Percentiles rank a stretch among this genome's conserved stretches.
These are phyloP conservation scores for Rhodotorula sp. DNA, from an alignment of 1,284 basidiomycete species.

Conservation along the genomic window DNA sequence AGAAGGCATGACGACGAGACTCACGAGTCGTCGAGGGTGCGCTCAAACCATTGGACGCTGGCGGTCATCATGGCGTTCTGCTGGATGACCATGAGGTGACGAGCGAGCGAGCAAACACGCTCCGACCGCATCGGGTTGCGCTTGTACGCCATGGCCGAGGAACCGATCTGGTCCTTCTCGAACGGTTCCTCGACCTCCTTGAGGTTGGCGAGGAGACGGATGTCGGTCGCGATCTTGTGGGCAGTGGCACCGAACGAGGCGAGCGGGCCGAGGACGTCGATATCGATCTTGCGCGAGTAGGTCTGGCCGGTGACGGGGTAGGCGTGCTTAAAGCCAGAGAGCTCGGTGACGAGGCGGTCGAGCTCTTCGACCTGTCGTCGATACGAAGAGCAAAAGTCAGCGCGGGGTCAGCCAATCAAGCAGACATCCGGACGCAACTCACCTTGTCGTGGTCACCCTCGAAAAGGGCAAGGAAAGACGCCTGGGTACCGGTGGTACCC, in stretches of 20 bases:
- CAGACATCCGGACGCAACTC: neutral
- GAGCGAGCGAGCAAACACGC: constrained; percentile 88
- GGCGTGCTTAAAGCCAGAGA: constrained; percentile 87
- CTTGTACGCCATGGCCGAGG: constrained; percentile 91
- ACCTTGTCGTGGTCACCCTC: constrained; percentile 93
- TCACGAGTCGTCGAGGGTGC: constrained; percentile 88
- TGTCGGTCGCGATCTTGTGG: constrained; percentile 96
- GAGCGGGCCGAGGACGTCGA: constrained; percentile 85
- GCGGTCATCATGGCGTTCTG: constrained; percentile 91
- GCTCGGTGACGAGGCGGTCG: constrained; percentile 81
- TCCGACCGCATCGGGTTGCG: constrained; percentile 99
- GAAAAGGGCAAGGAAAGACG: constrained; percentile 89
- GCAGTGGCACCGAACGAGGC: constrained; percentile 92
- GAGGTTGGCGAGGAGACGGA: constrained; percentile 84
- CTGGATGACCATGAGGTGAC: constrained; percentile 88
- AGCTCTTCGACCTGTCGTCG: constrained; percentile 72
- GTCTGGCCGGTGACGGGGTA: constrained; percentile 99
- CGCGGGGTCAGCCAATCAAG: neutral
- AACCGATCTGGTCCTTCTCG: constrained; percentile 97
- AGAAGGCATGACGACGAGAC: constrained; percentile 5
- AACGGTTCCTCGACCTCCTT: constrained; percentile 99
- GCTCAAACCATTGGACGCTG: constrained; percentile 93
- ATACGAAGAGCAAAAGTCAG: neutral
- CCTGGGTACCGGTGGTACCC: constrained; percentile 98
- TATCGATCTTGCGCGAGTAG: constrained; percentile 95